Percentiles rank a stretch among this genome's conserved stretches.
Evolutionary conservation across 106 monocot species (phyloP).

Genomic region (Acorus gramineus): DNA sequence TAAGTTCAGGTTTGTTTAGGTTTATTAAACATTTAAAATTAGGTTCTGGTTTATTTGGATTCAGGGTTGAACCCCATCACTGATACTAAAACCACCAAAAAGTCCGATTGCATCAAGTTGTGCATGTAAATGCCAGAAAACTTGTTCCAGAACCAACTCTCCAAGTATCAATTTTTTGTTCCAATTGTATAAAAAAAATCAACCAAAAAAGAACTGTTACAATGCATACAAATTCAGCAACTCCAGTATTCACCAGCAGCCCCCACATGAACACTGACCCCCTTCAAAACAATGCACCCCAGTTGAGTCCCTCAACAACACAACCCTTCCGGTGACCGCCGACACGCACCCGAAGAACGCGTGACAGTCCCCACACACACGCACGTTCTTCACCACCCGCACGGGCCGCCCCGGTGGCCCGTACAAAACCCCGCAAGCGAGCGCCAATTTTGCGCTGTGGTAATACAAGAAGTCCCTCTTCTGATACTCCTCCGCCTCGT

Average conservation of each 20-base stretch:
- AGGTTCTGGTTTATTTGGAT: too few relatives aligned
- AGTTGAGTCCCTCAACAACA: constrained; percentile 61
- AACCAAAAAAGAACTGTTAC: too few relatives aligned
- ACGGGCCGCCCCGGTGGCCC: constrained; percentile 14
- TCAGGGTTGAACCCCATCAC: too few relatives aligned
- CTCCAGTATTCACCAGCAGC: constrained; percentile 67
- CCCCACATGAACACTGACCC: constrained; percentile 73
- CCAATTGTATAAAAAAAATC: too few relatives aligned
- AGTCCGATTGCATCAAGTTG: too few relatives aligned
- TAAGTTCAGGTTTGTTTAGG: too few relatives aligned
- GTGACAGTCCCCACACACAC: constrained; percentile 86
- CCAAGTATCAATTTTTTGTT: too few relatives aligned
- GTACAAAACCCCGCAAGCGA: constrained; percentile 44
- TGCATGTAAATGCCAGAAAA: too few relatives aligned
- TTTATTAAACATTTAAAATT: too few relatives aligned
- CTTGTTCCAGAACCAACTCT: too few relatives aligned
- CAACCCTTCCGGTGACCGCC: constrained; percentile 40
- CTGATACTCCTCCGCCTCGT: constrained; percentile 90
- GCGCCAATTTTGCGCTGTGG: constrained; percentile 82
- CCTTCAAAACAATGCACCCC: constrained; percentile 62
- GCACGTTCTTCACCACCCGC: constrained; percentile 64
- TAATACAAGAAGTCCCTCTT: constrained; percentile 83
- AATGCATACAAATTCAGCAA: too few relatives aligned
- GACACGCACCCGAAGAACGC: constrained; percentile 66
- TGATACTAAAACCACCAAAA: too few relatives aligned